Evolutionary conservation across 2,329 filamentous ascomycete genomes (phyloP), one percentile per base, ranked within the genome.

Genomic region (Pyrenophora teres): DNA sequence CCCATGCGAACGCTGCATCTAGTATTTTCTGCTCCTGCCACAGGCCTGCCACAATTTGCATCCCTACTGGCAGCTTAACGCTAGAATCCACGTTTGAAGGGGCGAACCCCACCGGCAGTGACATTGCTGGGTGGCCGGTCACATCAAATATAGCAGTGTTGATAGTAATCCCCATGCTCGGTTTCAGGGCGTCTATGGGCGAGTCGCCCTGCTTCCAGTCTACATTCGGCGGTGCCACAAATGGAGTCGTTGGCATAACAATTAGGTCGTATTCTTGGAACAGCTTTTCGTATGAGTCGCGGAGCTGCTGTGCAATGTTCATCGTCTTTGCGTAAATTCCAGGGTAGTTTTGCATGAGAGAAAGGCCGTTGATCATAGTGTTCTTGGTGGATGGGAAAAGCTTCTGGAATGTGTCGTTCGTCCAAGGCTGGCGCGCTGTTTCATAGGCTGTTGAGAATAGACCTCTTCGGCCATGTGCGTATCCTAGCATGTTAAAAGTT

Each of bases 361-460:
- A 77, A 1, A 75, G 63, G 0, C 76, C 76, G 40, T 75, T 74
- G 27, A 78, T 70, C 2, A 78, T 60, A 1, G 77, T 79, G 52
- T 81, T 81, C 46, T 80, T 80, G 0, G 80, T 66, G 0, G 65
- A 67, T 0, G 73, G 79, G 58, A 80, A 80, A 0, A 80, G 66
- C 42, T 78, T 77, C 40, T 78, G 71, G 53, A 82, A 83, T 42
- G 74, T 75, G n/a, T 75, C 69, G 12, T 77, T 66, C 0, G 75
- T 78, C 77, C 78, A 81, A 0, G 78, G 78, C 0, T 79, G 73
- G 6, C 78, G 72, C 2, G 75, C 75, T n/a, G 73, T 67, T 55
- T 83, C 79, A 27, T 52, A 66, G 21, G 52, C 62, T 25, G 57
- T 62, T 23, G 60, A 62, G 16, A 64, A 63, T 3, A 65, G 43